Percentiles rank a stretch among this genome's conserved stretches.
Evolutionary conservation across 306 rosid species (phyloP).

Genomic region (Parietaria judaica): DNA sequence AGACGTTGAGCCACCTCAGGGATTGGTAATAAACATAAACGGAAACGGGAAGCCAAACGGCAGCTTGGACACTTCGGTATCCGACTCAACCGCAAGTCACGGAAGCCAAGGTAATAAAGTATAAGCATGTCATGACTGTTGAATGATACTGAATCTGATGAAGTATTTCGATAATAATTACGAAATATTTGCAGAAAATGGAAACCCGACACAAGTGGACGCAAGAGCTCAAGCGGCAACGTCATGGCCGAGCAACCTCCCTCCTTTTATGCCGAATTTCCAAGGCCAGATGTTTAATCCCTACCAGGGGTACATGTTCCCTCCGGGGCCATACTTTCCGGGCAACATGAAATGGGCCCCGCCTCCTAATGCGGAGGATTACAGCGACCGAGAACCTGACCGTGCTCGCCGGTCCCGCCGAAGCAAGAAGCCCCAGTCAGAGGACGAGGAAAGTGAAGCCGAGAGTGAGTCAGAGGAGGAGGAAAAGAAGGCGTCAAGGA

Average conservation of each 20-base stretch:
- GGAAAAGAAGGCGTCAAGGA: constrained; percentile 29
- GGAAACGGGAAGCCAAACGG: constrained; percentile 41
- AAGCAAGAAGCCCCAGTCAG: constrained; percentile 62
- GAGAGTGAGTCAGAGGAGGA: constrained; percentile 55
- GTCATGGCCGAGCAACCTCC: constrained; percentile 70
- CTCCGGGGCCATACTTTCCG: constrained; percentile 66
- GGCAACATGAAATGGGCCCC: constrained; percentile 87
- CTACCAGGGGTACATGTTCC: constrained; percentile 65
- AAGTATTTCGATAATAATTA: not conserved
- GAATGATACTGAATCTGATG: not conserved
- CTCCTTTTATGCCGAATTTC: constrained; percentile 71
- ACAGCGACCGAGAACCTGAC: constrained; percentile 47
- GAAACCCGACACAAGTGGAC: constrained; percentile 37
- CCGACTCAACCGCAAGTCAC: constrained; percentile 74
- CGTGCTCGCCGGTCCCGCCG: constrained; percentile 39
- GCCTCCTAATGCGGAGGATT: constrained; percentile 62
- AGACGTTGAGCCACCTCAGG: constrained; percentile 44
- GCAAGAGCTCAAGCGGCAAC: constrained; percentile 61
- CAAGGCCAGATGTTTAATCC: constrained; percentile 84
- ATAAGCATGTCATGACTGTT: too few species aligned
- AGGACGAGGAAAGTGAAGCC: constrained; percentile 43
- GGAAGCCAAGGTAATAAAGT: constrained; percentile 72
- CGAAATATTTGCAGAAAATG: constrained; percentile 40
- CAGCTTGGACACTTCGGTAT: constrained; percentile 36
- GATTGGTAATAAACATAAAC: constrained; percentile 21